Conservation (phyloP, 2,329 filamentous ascomycete genomes). For the Calycina herbarum region DNA sequence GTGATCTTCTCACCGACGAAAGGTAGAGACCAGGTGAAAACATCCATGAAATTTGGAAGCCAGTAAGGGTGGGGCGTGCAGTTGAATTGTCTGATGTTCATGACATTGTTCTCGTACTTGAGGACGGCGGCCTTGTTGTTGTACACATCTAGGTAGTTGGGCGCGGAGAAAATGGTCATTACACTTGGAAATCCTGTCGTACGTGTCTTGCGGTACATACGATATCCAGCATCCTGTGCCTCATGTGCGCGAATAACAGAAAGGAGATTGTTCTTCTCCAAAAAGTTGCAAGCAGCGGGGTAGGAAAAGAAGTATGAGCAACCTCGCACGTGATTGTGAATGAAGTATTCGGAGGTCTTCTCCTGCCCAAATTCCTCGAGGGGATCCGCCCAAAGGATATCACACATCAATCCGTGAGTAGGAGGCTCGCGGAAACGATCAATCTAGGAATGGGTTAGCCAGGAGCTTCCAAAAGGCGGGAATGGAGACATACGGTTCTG, state of each 20-base stretch:
- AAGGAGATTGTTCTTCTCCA: constrained; percentile 98
- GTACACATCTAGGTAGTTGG: constrained; percentile 98
- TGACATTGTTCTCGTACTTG: constrained; percentile 99
- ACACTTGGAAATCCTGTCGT: constrained; percentile 98
- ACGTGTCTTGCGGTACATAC: constrained; percentile 98
- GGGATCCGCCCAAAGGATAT: constrained; percentile 98
- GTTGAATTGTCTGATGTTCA: constrained; percentile 99
- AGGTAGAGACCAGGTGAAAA: constrained; percentile 99
- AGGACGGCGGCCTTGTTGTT: constrained; percentile 99
- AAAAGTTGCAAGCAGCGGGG: constrained; percentile 91
- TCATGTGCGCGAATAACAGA: constrained; percentile 98
- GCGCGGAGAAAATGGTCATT: constrained; percentile 99
- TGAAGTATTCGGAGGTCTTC: constrained; percentile 95
- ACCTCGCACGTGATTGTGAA: constrained; percentile 97
- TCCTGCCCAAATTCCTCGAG: constrained; percentile 98
- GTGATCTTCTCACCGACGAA: constrained; percentile 99
- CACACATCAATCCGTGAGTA: constrained; percentile 97
- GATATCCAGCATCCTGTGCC: constrained; percentile 95
- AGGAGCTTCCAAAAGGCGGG: background rate
- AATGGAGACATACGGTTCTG: constrained; percentile 64
- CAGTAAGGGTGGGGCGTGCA: constrained; percentile 99
- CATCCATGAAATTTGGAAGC: constrained; percentile 99
- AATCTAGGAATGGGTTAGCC: constrained; percentile 57
- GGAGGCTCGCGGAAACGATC: constrained; percentile 97
- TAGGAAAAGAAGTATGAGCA: constrained; percentile 99